Conservation (phyloP, 768 basidiomycete species). For the Ramaria sp. region DNA sequence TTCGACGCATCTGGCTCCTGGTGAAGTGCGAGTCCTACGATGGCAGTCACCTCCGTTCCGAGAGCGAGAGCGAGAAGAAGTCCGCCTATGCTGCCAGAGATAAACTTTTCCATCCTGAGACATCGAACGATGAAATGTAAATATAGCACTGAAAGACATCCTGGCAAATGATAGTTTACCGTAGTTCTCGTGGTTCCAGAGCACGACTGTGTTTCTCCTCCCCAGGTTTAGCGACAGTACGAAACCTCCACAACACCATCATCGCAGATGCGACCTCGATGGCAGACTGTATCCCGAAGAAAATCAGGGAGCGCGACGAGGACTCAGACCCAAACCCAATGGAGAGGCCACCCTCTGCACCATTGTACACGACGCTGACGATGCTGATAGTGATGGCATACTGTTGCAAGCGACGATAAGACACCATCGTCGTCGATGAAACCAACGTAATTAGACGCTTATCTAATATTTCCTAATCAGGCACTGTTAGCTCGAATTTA, state of each 20-base stretch:
- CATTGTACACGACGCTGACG: constrained; percentile 27
- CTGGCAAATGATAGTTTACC: too few relatives aligned
- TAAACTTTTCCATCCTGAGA: constrained; percentile 26
- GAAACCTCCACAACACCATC: constrained; percentile 36
- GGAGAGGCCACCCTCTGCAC: constrained; percentile 29
- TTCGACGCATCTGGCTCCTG: constrained; percentile 28
- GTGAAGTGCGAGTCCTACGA: constrained; percentile 24
- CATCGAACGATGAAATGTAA: too few relatives aligned
- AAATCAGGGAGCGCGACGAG: constrained; percentile 32
- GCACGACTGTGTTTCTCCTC: constrained; percentile 18
- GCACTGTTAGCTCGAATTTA: too few relatives aligned
- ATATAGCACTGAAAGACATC: too few relatives aligned
- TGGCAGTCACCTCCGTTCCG: constrained; percentile 26
- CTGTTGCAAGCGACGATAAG: constrained; percentile 26
- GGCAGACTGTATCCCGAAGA: constrained; percentile 37
- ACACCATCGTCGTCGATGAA: too few relatives aligned
- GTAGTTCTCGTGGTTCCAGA: constrained; percentile 13
- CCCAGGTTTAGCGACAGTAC: constrained; percentile 21
- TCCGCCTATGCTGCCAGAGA: constrained; percentile 25
- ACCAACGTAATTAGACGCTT: too few relatives aligned
- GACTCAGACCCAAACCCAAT: constrained; percentile 34
- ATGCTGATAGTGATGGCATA: constrained; percentile 30
- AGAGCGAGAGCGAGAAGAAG: constrained; percentile 28
- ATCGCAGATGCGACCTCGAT: constrained; percentile 35
- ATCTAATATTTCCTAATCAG: too few relatives aligned